A percentile compares a stretch with the other conserved stretches of the same genome.
Conservation (phyloP, 805 yeast genomes). For the Candida sanyiensis region DNA sequence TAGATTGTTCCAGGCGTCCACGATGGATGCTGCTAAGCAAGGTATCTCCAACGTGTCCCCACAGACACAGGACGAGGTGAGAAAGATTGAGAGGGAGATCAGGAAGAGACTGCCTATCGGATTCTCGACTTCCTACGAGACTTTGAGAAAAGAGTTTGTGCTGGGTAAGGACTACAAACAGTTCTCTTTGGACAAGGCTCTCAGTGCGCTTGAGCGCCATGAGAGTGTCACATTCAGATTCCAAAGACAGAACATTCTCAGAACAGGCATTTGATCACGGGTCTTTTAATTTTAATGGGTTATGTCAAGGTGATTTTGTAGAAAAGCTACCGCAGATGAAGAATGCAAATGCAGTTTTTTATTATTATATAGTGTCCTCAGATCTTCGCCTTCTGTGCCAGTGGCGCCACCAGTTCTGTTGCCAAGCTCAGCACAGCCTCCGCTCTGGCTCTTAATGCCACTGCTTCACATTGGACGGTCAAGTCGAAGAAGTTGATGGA, state of each 20-base stretch:
- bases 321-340: neutral
- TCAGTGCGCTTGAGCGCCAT: constrained; percentile 74
- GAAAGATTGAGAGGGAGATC: constrained; percentile 75
- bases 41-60: constrained; percentile 47
- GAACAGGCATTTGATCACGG: constrained; percentile 29
- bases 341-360: no score
- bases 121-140: constrained; percentile 86
- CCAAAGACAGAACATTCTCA: constrained; percentile 75
- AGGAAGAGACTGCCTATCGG: constrained; percentile 92
- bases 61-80: constrained; percentile 64
- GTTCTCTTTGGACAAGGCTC: constrained; percentile 75
- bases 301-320: neutral
- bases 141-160: constrained; percentile 78
- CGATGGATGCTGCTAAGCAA: constrained; percentile 83
- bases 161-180: constrained; percentile 56
- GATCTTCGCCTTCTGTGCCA: constrained; percentile 39
- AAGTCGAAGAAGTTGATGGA: constrained; percentile 56
- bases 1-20: constrained; percentile 89
- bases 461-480: constrained; percentile 66
- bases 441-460: constrained; percentile 74
- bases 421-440: constrained; percentile 77
- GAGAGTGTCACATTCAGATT: constrained; percentile 85
- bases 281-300: neutral
- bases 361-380: no score
- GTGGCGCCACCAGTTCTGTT: constrained; percentile 76